Base-by-base conservation (phyloP, 2,329 filamentous ascomycete genomes). In the Aspergillus ochraceus region DNA sequence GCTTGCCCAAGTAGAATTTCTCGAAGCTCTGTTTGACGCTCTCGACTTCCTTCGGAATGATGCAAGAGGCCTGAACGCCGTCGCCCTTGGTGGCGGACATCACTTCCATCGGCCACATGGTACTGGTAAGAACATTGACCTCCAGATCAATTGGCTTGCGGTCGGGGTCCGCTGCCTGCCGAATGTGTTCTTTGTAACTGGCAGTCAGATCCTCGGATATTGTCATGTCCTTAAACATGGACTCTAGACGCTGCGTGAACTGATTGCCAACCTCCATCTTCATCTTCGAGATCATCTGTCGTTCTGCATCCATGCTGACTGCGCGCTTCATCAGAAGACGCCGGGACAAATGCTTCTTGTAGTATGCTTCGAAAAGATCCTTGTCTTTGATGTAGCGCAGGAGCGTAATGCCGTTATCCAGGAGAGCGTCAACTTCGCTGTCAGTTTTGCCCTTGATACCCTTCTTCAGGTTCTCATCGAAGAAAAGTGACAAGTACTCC, bases 161-260 rank as follows among this genome's bases (percentile, higher is more conserved):
- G 59, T 87, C 82, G 2, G 77, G 77, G 54, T 84, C 83, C n/a
- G 79, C 83, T 17, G 77, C 83, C 70, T 74, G 86, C 75, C 73
- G 84, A 75, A 88, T 86, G 63, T 94, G 86, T 17, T 85, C 83
- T 65, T 88, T 89, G 79, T 96, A 98, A 58, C 85, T 87, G 12
- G 86, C 79, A 0, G 90, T 92, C 26, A 97, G 83, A 65, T 97
- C 94, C 57, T 89, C 87, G 0, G 93, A 97, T 12, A 93, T 87
- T 17, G 89, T 87, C 86, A 98, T 93, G 71, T 99, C 95, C 77
- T 92, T 93, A 81, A 99, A 97, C 92, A 99, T 98, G 65, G 92
- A 90, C 72, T 99, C 95, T 49, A 99, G 86, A 73, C 96, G 96
- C 70, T 87, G 82, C 0, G 95, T 98, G 74, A 98, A 98, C 66